Percentiles rank a stretch among this genome's conserved stretches.
Evolutionary conservation across 1,139 yeast species (phyloP).

Genomic region (Meyerozyma carpophila): DNA sequence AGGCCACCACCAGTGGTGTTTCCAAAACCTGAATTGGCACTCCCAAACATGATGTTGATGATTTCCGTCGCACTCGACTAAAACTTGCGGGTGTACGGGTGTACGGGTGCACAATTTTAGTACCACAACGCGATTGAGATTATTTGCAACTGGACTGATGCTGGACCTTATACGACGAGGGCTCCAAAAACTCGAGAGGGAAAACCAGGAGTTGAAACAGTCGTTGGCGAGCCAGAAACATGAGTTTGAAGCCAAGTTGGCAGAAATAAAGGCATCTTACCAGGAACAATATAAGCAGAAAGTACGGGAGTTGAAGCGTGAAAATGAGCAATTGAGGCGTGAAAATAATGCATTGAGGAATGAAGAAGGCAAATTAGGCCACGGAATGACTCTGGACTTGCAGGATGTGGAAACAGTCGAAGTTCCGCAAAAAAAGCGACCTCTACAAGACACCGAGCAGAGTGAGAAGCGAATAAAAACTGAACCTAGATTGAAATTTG

Average conservation of each 20-base stretch:
- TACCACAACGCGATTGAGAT: background rate
- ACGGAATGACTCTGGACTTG: background rate
- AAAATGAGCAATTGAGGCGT: background rate
- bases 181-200: background rate
- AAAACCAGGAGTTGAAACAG: background rate
- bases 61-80: background rate
- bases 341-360: background rate
- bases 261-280: background rate
- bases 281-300: background rate
- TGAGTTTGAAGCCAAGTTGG: background rate
- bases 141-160: background rate
- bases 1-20: conserved; percentile 9
- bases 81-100: background rate
- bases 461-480: no score
- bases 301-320: background rate
- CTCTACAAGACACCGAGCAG: no score
- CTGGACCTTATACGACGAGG: conserved; percentile 1
- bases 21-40: conserved; percentile 1
- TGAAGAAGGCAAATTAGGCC: background rate
- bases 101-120: background rate
- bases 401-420: no score
- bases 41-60: conserved; percentile 1
- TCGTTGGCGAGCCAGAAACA: background rate
- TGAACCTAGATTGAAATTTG: no score
- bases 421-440: no score